Evolutionary conservation across 345 rosid species (phyloP).

Genomic region (Citrus inodora): DNA sequence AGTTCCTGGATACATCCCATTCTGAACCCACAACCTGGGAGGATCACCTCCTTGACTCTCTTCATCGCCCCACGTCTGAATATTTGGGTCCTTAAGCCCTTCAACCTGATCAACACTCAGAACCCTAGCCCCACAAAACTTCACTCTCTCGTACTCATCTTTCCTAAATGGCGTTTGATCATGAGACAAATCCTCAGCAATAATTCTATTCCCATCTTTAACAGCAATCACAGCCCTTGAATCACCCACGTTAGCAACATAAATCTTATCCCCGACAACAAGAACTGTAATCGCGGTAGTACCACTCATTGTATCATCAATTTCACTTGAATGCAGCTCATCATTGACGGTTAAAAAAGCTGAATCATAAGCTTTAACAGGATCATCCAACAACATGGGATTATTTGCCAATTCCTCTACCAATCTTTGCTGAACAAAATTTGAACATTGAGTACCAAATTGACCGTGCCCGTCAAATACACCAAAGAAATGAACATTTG

Average conservation of each 20-base stretch:
- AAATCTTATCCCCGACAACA: conserved; percentile 70
- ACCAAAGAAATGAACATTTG: conserved; percentile 86
- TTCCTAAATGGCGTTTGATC: conserved; percentile 96
- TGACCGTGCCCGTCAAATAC: conserved; percentile 94
- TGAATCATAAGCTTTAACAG: conserved; percentile 59
- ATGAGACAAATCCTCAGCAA: conserved; percentile 78
- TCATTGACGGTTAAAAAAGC: conserved; percentile 61
- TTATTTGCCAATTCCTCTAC: conserved; percentile 65
- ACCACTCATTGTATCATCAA: conserved; percentile 95
- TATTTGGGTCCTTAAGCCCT: conserved; percentile 80
- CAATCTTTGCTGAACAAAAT: conserved; percentile 68
- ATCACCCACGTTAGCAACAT: conserved; percentile 97
- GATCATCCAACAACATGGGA: conserved; percentile 60
- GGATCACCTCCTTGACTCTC: conserved; percentile 93
- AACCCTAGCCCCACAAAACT: conserved; percentile 86
- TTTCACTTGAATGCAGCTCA: conserved; percentile 67
- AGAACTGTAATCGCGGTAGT: conserved; percentile 94
- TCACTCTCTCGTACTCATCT: conserved; percentile 92
- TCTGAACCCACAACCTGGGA: conserved; percentile 92
- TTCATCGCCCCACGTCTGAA: conserved; percentile 84
- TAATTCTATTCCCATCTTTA: conserved; percentile 50
- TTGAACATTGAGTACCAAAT: conserved; percentile 73
- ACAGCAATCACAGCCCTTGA: conserved; percentile 91
- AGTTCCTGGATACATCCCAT: conserved; percentile 93
- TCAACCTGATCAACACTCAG: conserved; percentile 94